These are phyloP conservation scores for Cutaneotrichosporon spelunceum DNA, from an alignment of 1,284 basidiomycete species.

Conservation along the genomic window DNA sequence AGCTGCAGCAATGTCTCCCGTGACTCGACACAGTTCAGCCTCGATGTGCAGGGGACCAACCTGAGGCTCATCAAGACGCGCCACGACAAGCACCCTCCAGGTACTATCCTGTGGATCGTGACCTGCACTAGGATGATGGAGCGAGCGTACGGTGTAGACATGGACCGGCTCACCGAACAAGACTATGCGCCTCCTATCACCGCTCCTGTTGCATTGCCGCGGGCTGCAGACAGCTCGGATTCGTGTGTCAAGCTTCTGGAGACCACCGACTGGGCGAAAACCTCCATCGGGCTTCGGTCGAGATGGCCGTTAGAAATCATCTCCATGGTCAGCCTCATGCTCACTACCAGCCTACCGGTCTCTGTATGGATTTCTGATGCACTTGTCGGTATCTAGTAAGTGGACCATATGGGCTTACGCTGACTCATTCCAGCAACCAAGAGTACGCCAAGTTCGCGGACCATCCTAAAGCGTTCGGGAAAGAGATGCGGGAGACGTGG, in stretches of 20 bases:
- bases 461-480: constrained; percentile 36
- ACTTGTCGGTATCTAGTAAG: constrained; percentile 35
- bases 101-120: constrained; percentile 2
- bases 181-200: no score
- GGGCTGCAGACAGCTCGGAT: not conserved
- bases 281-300: constrained; percentile 31
- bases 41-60: not conserved
- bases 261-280: constrained; percentile 37
- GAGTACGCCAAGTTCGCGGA: constrained; percentile 29
- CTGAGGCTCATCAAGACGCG: constrained; percentile 16
- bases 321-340: constrained; percentile 3
- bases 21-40: constrained; percentile 10
- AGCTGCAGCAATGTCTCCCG: not conserved
- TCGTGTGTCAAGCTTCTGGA: constrained; percentile 32
- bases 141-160: not conserved
- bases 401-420: not conserved
- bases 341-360: constrained; percentile 18
- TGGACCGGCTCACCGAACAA: no score
- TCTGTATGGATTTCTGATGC: constrained; percentile 40
- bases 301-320: constrained; percentile 20
- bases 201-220: not conserved
- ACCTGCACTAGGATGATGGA: not conserved
- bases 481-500: constrained; percentile 32
- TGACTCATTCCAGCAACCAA: constrained; percentile 33
- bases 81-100: constrained; percentile 1